Evolutionary conservation across 148 eudicot genomes (phyloP).

Genomic region (Drosera capensis): DNA sequence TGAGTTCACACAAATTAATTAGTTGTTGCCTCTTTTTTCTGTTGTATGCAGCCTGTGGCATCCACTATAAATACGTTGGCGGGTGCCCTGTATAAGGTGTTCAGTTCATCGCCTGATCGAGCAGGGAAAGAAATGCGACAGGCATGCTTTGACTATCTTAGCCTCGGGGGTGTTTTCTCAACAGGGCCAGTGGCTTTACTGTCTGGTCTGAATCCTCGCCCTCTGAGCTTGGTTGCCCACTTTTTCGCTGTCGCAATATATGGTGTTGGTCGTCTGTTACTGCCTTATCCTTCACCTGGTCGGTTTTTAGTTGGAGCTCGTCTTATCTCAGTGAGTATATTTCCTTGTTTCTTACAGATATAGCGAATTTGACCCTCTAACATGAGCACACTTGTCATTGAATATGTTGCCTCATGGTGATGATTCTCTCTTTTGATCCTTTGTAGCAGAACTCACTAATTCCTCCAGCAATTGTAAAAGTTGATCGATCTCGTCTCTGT

Average conservation of each 20-base stretch:
- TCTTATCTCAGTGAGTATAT: conserved; percentile 47
- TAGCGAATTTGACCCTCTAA: background rate
- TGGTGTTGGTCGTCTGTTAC: conserved; percentile 68
- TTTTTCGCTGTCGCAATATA: conserved; percentile 84
- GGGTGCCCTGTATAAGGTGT: conserved; percentile 71
- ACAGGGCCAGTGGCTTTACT: conserved; percentile 64
- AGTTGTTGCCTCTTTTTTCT: background rate
- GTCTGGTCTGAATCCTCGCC: conserved; percentile 79
- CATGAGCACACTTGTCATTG: background rate
- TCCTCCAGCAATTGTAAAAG: too few relatives aligned
- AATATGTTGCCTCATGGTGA: too few relatives aligned
- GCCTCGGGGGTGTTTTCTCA: conserved; percentile 71
- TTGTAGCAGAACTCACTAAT: too few relatives aligned
- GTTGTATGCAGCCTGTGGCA: conserved; percentile 60
- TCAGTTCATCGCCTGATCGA: conserved; percentile 63
- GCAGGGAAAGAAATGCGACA: conserved; percentile 72
- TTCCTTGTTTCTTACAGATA: background rate
- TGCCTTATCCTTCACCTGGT: conserved; percentile 76
- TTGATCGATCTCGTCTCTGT: too few relatives aligned
- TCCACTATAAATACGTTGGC: conserved; percentile 84
- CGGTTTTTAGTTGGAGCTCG: conserved; percentile 75
- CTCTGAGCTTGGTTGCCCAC: conserved; percentile 67
- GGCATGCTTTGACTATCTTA: conserved; percentile 80
- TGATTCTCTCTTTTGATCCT: too few relatives aligned
- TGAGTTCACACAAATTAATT: background rate